Base-by-base conservation (phyloP, 768 basidiomycete species). In the Pulveroboletus sp. region DNA sequence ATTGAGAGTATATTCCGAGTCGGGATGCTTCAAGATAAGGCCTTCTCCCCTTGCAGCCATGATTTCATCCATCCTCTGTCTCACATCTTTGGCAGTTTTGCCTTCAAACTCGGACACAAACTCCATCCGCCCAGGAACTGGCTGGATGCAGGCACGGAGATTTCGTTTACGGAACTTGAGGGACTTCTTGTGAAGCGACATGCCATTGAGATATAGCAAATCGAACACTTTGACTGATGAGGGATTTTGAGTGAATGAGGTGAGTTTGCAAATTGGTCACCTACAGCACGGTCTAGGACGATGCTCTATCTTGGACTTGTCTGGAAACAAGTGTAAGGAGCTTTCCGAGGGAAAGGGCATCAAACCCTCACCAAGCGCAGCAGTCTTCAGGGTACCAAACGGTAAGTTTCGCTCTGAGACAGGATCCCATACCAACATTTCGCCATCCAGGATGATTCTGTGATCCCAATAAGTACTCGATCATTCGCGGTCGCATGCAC, bases 191-290 rank as follows among this genome's bases (percentile, higher is more conserved):
- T 93, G 75, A 3, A 95, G 77, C 4, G 85, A 85, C 63, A 77
- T 76, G n/a, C 85, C 86, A 56, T 94, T 93, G 50, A 96, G 76
- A 62, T 89, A 93, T 1, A 99, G 73, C 19, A 98, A 73, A 67
- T 99, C 96, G 62, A 99, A 98, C 10, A 98, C 80, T 69, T 96
- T 98, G 80, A 96, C 94, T 97, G 53, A n/a, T n/a, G n/a, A n/a
- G n/a, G n/a, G n/a, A n/a, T n/a, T n/a, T n/a, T n/a, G n/a, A n/a
- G 35, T 44, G 11, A 37, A 42, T 44, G 5, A 9, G 30, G 13
- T 10, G 7, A 29, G n/a, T 24, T 17, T 35, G 8, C 5, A 47
- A 17, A 30, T 17, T 6, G 41, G 23, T 9, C 30, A 75, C 88
- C 55, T 63, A 94, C 93, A 94, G 71, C 94, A 96, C 3, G 95